These are phyloP conservation scores for Penicillium flavigenum DNA, from an alignment of 495 filamentous ascomycete genomes.

Conservation along the genomic window DNA sequence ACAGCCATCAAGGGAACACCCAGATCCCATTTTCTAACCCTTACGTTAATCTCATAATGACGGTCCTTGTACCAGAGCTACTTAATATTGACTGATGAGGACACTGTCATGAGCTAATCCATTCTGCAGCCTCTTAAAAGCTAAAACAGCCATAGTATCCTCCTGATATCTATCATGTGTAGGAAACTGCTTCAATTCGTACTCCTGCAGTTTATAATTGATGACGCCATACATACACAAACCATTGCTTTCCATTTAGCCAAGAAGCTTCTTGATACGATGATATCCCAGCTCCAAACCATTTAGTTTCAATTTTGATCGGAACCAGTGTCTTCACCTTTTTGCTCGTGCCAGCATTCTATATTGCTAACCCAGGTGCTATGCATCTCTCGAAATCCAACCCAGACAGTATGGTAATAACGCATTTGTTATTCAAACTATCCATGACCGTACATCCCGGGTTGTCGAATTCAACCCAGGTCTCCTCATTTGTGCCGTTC, in stretches of 20 bases:
- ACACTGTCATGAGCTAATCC: too few relatives aligned
- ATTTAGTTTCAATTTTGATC: too few relatives aligned
- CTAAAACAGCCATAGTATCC: constrained; percentile 16
- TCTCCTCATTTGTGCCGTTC: background rate
- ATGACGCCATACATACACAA: constrained; percentile 15
- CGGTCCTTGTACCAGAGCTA: background rate
- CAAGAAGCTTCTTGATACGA: constrained; percentile 6
- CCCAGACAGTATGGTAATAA: background rate
- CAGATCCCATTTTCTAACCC: constrained; percentile 2
- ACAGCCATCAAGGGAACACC: constrained; percentile 4
- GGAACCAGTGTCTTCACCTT: constrained; percentile 15
- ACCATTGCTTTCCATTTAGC: constrained; percentile 10
- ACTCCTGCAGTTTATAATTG: background rate
- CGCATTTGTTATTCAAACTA: background rate
- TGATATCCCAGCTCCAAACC: background rate
- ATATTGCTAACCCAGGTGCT: background rate
- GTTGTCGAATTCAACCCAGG: background rate
- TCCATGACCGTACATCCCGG: background rate
- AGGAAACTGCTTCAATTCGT: constrained; percentile 6
- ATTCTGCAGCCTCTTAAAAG: constrained; percentile 6
- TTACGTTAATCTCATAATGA: constrained; percentile 11
- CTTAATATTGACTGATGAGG: too few relatives aligned
- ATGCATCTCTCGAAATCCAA: constrained; percentile 8
- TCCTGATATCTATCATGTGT: constrained; percentile 10
- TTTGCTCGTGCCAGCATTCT: constrained; percentile 4